A percentile compares a stretch with the other conserved stretches of the same genome.
Conservation (phyloP, 1,284 basidiomycete species). For the Rhodotorula sp. region DNA sequence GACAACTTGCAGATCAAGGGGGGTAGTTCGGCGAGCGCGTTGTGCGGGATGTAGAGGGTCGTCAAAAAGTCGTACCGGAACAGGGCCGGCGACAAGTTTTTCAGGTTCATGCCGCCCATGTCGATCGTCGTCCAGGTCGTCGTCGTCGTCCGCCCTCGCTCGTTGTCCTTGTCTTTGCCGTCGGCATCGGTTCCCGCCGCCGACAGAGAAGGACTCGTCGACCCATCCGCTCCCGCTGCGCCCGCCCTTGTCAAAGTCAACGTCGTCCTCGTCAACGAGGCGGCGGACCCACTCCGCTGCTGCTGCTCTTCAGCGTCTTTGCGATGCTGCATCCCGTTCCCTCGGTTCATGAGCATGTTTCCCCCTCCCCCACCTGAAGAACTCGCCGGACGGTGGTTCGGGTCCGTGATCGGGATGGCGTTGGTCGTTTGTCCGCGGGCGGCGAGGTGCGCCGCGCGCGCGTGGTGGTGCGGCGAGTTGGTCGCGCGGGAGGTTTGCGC, state of each 20-base stretch:
- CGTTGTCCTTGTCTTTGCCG: constrained; percentile 18
- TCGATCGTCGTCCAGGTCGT: constrained; percentile 90
- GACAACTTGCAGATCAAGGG: constrained; percentile 79
- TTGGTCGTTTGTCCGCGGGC: constrained; percentile 55
- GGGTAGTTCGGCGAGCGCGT: constrained; percentile 76
- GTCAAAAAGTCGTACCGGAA: constrained; percentile 92
- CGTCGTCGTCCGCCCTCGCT: constrained; percentile 48
- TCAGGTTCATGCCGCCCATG: constrained; percentile 92
- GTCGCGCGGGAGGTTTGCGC: constrained; percentile 53
- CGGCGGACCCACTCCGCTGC: constrained; percentile 32
- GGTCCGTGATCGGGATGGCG: constrained; percentile 55
- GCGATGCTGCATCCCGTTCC: constrained; percentile 44
- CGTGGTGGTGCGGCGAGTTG: constrained; percentile 58
- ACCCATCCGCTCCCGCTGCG: not conserved
- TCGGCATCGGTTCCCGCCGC: constrained; percentile 13
- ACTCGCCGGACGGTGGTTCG: constrained; percentile 35
- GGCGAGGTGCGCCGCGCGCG: constrained; percentile 58
- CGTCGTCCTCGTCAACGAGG: constrained; percentile 16
- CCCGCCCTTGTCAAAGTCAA: constrained; percentile 12
- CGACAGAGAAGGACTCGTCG: constrained; percentile 44
- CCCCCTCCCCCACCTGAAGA: constrained; percentile 25
- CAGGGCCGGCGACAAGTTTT: constrained; percentile 78
- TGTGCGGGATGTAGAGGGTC: constrained; percentile 97
- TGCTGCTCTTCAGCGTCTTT: constrained; percentile 46
- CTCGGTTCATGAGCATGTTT: not conserved